Evolutionary conservation across 768 basidiomycete genomes (phyloP), one percentile per base, ranked within the genome.

Genomic region (Suillus lakei): DNA sequence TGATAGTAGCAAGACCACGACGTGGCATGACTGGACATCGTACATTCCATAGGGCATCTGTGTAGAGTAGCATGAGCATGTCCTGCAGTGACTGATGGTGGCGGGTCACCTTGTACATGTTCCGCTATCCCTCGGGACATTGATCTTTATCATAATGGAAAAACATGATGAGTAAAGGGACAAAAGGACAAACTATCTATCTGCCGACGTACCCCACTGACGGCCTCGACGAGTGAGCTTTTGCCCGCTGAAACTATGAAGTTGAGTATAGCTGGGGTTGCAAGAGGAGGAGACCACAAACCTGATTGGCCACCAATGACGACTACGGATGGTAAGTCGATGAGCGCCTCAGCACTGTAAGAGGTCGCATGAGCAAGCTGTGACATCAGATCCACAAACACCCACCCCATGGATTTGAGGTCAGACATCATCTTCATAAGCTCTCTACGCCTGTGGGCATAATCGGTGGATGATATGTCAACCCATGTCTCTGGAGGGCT

Each of bases 231-330:
- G 10, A 85, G 58, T 21, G 58, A 59, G 26, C 38, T 41, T 59
- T 59, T 59, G 2, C 58, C 74, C 51, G 78, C 80, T 1, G 81
- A 82, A 68, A 83, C n/a, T 83, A n/a, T 80, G 75, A 76, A 44
- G 56, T 28, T 34, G 13, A 67, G 21, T 7, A 34, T 5, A 41
- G 2, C 28, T n/a, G 30, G 5, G 9, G 28, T 38, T 18, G n/a
- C n/a, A 41, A 51, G 30, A 26, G 26, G 39, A 53, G 63, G 43
- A 2, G 21, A 50, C 18, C 36, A 65, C 69, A 74, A 74, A n/a
- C 83, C 86, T 8, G 84, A 82, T 70, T 86, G 86, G 51, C 84
- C 84, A 16, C 85, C 85, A 44, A 85, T 84, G 48, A 85, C 83
- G 23, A 80, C 81, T 51, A 86, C 82, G 9, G 83, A 74, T 9